Evolutionary conservation across 75 land plant species (phyloP).

Genomic region (Picea glauca): DNA sequence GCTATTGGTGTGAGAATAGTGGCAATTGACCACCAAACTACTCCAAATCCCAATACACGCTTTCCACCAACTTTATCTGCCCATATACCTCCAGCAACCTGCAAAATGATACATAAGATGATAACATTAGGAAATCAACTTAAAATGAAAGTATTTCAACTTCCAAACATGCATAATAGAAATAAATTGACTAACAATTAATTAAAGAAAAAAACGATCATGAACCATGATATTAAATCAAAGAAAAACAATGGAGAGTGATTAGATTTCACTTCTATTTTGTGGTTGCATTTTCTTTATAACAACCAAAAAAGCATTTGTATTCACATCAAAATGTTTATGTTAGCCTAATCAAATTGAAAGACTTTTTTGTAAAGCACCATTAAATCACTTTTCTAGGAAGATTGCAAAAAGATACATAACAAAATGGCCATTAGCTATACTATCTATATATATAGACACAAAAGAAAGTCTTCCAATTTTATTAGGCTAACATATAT

Average conservation of each 20-base stretch:
- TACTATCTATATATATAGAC: no score
- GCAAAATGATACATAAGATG: background rate
- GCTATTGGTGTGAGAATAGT: conserved; percentile 85
- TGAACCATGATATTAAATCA: background rate
- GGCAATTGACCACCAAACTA: conserved; percentile 96
- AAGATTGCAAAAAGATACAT: no score
- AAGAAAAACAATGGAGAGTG: background rate
- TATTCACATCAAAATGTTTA: no score
- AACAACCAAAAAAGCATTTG: no score
- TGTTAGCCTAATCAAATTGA: no score
- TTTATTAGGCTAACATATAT: no score
- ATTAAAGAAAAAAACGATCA: background rate
- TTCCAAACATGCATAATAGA: background rate
- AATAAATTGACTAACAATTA: background rate
- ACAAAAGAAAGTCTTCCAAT: no score
- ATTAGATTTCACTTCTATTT: background rate
- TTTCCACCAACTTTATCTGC: conserved; percentile 95
- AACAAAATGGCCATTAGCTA: no score
- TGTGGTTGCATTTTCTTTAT: no score
- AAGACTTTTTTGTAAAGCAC: no score
- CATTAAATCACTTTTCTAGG: no score
- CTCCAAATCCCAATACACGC: conserved; percentile 90
- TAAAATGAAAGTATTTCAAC: background rate
- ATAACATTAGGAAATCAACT: background rate
- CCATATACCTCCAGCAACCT: conserved; percentile 99